These are phyloP conservation scores for Acanthamoeba royreba DNA, from an alignment of 208 protist genomes.

Conservation along the genomic window DNA sequence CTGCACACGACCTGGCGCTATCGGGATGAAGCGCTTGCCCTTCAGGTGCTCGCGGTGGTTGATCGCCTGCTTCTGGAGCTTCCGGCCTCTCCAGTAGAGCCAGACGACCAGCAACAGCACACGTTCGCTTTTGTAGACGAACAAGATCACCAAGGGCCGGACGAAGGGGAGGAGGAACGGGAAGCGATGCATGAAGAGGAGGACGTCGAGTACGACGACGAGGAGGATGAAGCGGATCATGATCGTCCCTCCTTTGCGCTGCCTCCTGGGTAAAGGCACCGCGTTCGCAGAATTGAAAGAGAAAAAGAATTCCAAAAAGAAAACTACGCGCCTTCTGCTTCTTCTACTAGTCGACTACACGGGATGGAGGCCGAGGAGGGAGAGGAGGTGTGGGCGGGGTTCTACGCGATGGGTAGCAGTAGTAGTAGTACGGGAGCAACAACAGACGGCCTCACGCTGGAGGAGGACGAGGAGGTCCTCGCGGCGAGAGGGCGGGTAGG, in stretches of 20 bases:
- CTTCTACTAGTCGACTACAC: no score
- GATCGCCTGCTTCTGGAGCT: not conserved
- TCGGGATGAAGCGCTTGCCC: not conserved
- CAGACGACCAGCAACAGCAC: not conserved
- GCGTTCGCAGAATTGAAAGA: not conserved
- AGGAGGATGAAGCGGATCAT: no score
- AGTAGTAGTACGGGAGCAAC: no score
- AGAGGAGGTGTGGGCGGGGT: no score
- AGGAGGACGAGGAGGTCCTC: not conserved
- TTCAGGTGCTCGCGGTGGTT: not conserved
- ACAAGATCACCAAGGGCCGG: not conserved
- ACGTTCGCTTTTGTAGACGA: not conserved
- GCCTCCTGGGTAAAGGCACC: no score
- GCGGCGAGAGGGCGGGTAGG: not conserved
- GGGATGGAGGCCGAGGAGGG: not conserved
- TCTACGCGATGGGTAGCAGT: no score
- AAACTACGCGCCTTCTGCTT: no score
- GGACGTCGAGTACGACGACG: no score
- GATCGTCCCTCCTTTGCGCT: no score
- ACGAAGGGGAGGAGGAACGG: not conserved
- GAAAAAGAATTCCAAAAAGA: not conserved
- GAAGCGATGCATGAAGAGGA: not conserved
- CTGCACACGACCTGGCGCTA: not conserved
- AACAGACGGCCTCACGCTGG: not conserved
- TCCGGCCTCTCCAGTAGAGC: not conserved